Evolutionary conservation across 495 filamentous ascomycete genomes (phyloP).

Genomic region (Tirmania nivea): DNA sequence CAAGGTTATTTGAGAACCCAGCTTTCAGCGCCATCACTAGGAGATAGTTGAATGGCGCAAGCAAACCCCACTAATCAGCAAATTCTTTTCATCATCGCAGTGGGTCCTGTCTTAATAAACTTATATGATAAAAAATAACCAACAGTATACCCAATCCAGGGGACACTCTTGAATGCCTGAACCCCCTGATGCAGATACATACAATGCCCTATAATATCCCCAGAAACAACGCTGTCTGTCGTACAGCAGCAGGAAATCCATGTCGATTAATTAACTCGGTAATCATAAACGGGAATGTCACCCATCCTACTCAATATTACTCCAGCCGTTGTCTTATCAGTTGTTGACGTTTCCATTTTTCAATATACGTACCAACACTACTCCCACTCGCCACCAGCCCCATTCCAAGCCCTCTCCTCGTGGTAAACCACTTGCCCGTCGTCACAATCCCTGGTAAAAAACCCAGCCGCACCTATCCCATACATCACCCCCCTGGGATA

Average conservation of each 20-base stretch:
- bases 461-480: slow-evolving; percentile 1
- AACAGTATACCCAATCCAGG: slow-evolving; percentile 1
- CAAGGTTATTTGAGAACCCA: not conserved
- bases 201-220: not conserved
- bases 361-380: not conserved
- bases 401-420: slow-evolving; percentile 1
- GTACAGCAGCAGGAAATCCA: not conserved
- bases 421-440: slow-evolving; percentile 2
- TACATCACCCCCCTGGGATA: slow-evolving; percentile 5
- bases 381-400: slow-evolving; percentile 2
- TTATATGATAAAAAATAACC: slow-evolving; percentile 7
- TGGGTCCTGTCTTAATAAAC: not conserved
- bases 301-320: not conserved
- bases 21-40: slow-evolving; percentile 1
- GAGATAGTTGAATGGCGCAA: slow-evolving; percentile 2
- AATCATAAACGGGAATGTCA: slow-evolving; percentile 4
- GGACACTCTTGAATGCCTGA: slow-evolving; percentile 1
- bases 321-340: too few species aligned
- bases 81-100: too few species aligned
- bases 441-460: not conserved
- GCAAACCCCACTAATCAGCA: not conserved
- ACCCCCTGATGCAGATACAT: not conserved
- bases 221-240: slow-evolving; percentile 2
- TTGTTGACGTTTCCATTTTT: too few species aligned
- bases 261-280: not conserved